phyloP scores from a whole-genome alignment of 305 asterid genomes.

The Fraxinus sp. region DNA sequence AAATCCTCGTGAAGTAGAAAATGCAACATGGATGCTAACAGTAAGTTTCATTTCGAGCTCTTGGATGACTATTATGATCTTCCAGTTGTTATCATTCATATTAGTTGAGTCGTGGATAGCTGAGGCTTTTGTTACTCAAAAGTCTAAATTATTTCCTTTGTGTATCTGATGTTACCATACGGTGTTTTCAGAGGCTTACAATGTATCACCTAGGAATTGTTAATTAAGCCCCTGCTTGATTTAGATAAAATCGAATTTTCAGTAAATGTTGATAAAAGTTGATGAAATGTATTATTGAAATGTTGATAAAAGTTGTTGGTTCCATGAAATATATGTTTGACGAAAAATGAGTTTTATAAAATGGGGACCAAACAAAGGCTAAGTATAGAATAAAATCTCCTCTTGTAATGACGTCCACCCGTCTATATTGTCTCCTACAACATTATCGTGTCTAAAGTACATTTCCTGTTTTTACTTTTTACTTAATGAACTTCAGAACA shows the following conservation, averaged over 20 bases:
- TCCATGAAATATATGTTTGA: background rate
- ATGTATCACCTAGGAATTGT: background rate
- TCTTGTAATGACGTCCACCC: background rate
- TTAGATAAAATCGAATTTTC: background rate
- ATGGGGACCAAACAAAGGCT: background rate
- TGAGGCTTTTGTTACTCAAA: background rate
- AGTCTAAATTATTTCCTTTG: background rate
- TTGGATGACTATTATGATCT: background rate
- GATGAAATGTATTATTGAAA: background rate
- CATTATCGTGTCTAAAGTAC: background rate
- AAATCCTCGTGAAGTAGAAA: constrained; percentile 58
- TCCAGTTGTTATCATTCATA: background rate
- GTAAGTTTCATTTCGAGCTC: constrained; percentile 27
- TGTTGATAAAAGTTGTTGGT: background rate
- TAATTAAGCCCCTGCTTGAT: background rate
- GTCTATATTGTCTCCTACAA: background rate
- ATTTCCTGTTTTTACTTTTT: background rate
- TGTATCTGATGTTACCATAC: background rate
- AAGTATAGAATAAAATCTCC: background rate
- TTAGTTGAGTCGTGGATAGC: background rate
- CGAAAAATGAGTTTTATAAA: background rate
- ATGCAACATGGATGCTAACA: constrained; percentile 57
- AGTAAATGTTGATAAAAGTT: background rate
- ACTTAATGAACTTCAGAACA: background rate
- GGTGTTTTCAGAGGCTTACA: background rate